Conservation (phyloP, 2,329 filamentous ascomycete species). For the Aspergillus terreus region DNA sequence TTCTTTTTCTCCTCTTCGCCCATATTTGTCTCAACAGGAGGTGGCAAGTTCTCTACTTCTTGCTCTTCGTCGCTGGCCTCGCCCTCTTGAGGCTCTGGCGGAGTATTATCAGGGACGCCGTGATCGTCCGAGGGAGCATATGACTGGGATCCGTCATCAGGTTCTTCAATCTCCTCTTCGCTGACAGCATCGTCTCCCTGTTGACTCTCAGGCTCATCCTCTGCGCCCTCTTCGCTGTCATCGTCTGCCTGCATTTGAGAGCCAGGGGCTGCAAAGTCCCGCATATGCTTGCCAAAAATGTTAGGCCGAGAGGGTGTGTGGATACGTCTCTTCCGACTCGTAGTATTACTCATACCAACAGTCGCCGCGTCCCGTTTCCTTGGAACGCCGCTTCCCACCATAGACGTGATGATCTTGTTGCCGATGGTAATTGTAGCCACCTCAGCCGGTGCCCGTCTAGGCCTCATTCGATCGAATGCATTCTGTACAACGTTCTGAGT, state of each 20-base stretch:
- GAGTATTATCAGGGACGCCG: background rate
- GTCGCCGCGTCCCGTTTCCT: conserved; percentile 32
- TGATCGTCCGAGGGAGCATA: conserved; percentile 10
- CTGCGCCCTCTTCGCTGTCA: conserved; percentile 25
- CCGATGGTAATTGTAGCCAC: conserved; percentile 74
- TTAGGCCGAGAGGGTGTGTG: conserved; percentile 34
- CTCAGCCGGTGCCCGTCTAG: conserved; percentile 59
- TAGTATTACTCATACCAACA: conserved; percentile 14
- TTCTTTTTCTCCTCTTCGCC: conserved; percentile 56
- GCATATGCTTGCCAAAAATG: conserved; percentile 46
- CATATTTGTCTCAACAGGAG: conserved; percentile 41
- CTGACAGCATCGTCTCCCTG: conserved; percentile 17
- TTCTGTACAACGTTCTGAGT: conserved; percentile 52
- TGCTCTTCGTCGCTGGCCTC: conserved; percentile 8
- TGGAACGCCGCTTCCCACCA: conserved; percentile 55
- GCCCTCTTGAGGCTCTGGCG: background rate
- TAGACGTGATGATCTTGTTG: conserved; percentile 61
- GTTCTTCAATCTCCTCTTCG: conserved; percentile 11
- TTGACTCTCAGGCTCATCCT: conserved; percentile 22
- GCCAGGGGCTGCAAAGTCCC: conserved; percentile 55
- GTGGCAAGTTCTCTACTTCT: conserved; percentile 1
- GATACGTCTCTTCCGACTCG: conserved; percentile 38
- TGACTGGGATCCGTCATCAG: conserved; percentile 9
- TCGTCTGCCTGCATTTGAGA: conserved; percentile 35
- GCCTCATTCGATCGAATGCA: conserved; percentile 63